Evolutionary conservation across 441 rosid species (phyloP).

Genomic region (Omphalea diandra): DNA sequence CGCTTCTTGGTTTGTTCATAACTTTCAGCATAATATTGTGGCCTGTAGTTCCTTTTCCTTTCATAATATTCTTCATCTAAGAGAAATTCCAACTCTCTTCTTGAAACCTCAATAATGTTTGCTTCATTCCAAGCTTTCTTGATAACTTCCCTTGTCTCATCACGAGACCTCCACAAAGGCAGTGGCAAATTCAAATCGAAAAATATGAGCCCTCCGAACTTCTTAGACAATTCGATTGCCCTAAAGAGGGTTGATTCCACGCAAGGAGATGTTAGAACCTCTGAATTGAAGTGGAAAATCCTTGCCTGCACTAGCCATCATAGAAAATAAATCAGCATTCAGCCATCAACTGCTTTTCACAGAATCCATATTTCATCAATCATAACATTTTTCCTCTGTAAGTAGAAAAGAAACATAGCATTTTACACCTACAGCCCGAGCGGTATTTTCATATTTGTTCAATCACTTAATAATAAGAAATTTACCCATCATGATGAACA

Average conservation of each 20-base stretch:
- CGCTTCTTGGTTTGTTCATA: constrained; percentile 63
- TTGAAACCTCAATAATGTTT: constrained; percentile 72
- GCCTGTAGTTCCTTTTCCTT: constrained; percentile 58
- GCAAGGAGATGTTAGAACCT: constrained; percentile 57
- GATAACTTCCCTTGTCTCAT: constrained; percentile 58
- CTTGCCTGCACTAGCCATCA: constrained; percentile 58
- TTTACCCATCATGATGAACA: background rate
- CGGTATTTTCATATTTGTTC: background rate
- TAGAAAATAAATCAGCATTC: constrained; percentile 11
- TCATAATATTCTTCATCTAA: constrained; percentile 71
- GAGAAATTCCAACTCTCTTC: constrained; percentile 82
- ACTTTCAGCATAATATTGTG: constrained; percentile 75
- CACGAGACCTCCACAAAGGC: constrained; percentile 76
- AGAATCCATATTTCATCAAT: background rate
- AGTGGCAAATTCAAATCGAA: constrained; percentile 78
- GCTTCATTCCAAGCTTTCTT: constrained; percentile 74
- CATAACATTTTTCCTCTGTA: background rate
- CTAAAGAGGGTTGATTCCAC: constrained; percentile 53
- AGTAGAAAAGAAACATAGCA: background rate
- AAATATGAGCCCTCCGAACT: too few relatives aligned
- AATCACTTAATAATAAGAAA: background rate
- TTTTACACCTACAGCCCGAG: background rate
- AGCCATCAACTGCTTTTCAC: constrained; percentile 12
- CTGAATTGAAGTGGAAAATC: constrained; percentile 85
- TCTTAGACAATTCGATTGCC: constrained; percentile 68